Base-by-base conservation (phyloP, 1,284 basidiomycete species). In the Trichosporon ovoides region DNA sequence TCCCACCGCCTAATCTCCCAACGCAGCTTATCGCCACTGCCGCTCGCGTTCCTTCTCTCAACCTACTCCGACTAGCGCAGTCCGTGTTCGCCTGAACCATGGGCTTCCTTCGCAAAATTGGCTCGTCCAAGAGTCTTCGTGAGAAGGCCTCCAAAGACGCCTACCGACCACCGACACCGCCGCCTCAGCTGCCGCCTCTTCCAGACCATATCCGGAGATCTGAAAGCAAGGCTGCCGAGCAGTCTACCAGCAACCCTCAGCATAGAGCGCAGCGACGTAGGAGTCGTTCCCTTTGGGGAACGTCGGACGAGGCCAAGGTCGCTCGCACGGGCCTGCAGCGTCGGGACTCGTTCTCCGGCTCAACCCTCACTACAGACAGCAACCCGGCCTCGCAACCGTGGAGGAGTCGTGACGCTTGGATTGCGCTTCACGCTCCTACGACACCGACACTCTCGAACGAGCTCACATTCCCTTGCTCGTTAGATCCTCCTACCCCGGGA, bases 321-420 rank as follows among this genome's bases (percentile, higher is more conserved):
- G 52, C 28, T 38, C 38, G 52, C 33, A 36, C 33, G 31, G 34
- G 56, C 31, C 49, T 33, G 31, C 51, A 35, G n/a, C 56, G 56
- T 11, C 55, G 55, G 3, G 56, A 53, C 43, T 53, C 51, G 20
- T 38, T 53, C 22, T 35, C 51, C 13, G 40, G 40, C 20, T 52
- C 51, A 20, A 28, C 51, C 11, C 19, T 34, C 52, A 33, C 52
- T 7, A 49, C 35, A 19, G 19, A 33, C 28, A 14, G 50, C 52
- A 38, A 22, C 36, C 28, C 38, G 35, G 38, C 52, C 7, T 52
- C 65, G n/a, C 70, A 73, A 58, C 71, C 71, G n/a, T 73, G 70
- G 71, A 55, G 71, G 35, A 66, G 63, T 12, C 61, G 65, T 16
- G 70, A 70, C 20, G 65, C 66, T 2, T 73, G 71, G 71, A 50